These are phyloP conservation scores for Helotiales sp. DNA, from an alignment of 2,329 filamentous ascomycete species.

Conservation along the genomic window DNA sequence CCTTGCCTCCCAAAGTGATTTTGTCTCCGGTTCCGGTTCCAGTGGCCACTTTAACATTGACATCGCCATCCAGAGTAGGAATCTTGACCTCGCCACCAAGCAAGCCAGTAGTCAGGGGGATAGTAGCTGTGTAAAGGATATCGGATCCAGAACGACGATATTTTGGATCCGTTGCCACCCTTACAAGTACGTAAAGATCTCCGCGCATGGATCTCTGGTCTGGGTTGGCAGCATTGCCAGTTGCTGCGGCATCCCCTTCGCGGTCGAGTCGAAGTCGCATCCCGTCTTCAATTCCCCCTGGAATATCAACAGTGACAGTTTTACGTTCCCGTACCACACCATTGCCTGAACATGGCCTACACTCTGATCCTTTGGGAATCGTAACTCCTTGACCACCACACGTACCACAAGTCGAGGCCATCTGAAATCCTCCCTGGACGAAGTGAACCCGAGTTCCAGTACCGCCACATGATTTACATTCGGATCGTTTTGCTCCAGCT, in stretches of 20 bases:
- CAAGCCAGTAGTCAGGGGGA: constrained; percentile 90
- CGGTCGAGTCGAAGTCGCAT: constrained; percentile 87
- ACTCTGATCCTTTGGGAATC: constrained; percentile 81
- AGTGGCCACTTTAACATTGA: constrained; percentile 88
- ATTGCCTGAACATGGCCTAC: constrained; percentile 77
- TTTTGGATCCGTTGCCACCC: constrained; percentile 86
- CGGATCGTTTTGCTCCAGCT: constrained; percentile 71
- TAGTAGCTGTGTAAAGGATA: constrained; percentile 87
- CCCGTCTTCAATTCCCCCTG: constrained; percentile 92
- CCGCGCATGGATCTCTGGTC: constrained; percentile 72
- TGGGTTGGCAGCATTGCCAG: constrained; percentile 69
- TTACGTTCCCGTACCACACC: constrained; percentile 84
- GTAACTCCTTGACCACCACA: constrained; percentile 81
- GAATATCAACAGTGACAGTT: constrained; percentile 88
- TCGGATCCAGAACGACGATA: constrained; percentile 89
- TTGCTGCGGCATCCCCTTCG: constrained; percentile 85
- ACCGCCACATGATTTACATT: constrained; percentile 82
- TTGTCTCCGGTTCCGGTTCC: constrained; percentile 93
- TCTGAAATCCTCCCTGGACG: constrained; percentile 93
- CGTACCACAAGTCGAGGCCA: constrained; percentile 83
- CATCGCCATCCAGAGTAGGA: constrained; percentile 87
- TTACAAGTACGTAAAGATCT: constrained; percentile 89
- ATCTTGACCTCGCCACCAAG: constrained; percentile 89
- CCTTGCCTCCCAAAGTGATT: constrained; percentile 86
- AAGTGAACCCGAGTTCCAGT: constrained; percentile 87